A percentile compares a stretch with the other conserved stretches of the same genome.
These are phyloP conservation scores for Aspergillus avenaceus DNA, from an alignment of 495 filamentous ascomycete species.

Conservation along the genomic window DNA sequence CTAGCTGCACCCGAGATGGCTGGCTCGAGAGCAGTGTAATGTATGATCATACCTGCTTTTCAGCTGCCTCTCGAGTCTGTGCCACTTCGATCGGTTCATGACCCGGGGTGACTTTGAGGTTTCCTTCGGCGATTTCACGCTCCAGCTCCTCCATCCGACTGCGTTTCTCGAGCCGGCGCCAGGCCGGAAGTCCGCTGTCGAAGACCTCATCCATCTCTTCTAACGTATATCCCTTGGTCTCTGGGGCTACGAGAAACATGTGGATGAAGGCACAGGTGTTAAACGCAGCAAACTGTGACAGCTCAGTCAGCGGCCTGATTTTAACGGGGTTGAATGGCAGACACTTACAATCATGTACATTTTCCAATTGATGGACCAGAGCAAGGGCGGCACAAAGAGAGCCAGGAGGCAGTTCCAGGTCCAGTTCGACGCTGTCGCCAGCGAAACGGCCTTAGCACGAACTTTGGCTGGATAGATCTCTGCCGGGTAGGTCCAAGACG, in stretches of 20 bases:
- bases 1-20: no score
- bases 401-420: constrained; percentile 42
- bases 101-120: constrained; percentile 5
- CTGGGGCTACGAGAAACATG: constrained; percentile 55
- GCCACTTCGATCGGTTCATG: not conserved
- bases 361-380: constrained; percentile 21
- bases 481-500: constrained; percentile 59
- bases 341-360: constrained; percentile 19
- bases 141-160: constrained; percentile 12
- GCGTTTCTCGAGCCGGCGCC: constrained; percentile 9
- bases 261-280: constrained; percentile 24
- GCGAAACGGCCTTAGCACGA: constrained; percentile 61
- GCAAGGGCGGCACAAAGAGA: constrained; percentile 13
- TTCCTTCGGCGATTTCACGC: constrained; percentile 13
- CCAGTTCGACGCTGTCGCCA: constrained; percentile 66
- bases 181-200: constrained; percentile 18
- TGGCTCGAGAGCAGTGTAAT: no score
- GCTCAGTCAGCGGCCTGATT: not conserved
- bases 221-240: constrained; percentile 49
- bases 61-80: not conserved
- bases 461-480: constrained; percentile 66
- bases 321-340: not conserved
- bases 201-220: constrained; percentile 47
- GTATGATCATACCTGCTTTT: not conserved
- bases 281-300: constrained; percentile 15